phyloP scores from a whole-genome alignment of 1,284 basidiomycete species.

The Xerocomus nothofagi region DNA sequence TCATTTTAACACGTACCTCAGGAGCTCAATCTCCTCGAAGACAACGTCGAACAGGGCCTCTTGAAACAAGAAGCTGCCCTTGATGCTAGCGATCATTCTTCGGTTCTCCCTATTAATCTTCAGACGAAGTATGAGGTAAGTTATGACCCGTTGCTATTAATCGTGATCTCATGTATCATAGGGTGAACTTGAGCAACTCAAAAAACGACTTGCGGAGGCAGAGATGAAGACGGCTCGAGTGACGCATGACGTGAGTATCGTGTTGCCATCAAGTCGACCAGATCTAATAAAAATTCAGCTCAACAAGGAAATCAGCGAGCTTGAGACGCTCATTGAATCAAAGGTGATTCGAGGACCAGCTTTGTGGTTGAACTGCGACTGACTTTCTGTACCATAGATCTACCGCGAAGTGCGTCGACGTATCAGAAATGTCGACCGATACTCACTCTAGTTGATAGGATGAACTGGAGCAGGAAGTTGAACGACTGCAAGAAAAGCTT shows the following conservation, averaged over 20 bases:
- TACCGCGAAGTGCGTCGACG: slow-evolving; percentile 69
- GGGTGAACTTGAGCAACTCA: slow-evolving; percentile 67
- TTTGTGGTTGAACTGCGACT: slow-evolving; percentile 4
- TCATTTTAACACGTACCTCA: slow-evolving; percentile 31
- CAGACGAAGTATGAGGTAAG: slow-evolving; percentile 56
- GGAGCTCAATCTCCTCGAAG: slow-evolving; percentile 74
- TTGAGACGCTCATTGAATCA: slow-evolving; percentile 86
- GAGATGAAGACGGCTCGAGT: slow-evolving; percentile 73
- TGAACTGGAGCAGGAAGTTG: slow-evolving; percentile 85
- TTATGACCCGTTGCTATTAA: slow-evolving; percentile 4
- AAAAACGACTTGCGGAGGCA: slow-evolving; percentile 63
- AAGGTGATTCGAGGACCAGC: slow-evolving; percentile 52
- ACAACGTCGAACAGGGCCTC: slow-evolving; percentile 67
- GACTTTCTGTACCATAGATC: slow-evolving; percentile 53
- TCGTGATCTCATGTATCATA: slow-evolving; percentile 29
- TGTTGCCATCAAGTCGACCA: slow-evolving; percentile 1
- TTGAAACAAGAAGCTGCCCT: slow-evolving; percentile 50
- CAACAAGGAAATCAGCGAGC: slow-evolving; percentile 87
- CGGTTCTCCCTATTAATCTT: slow-evolving; percentile 36
- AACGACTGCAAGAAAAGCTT: slow-evolving; percentile 70
- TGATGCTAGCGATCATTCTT: slow-evolving; percentile 32
- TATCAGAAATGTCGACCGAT: background rate
- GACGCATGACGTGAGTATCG: slow-evolving; percentile 62
- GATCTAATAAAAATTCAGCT: slow-evolving; percentile 47
- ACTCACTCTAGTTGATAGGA: slow-evolving; percentile 47